Conservation (phyloP, 306 rosid genomes). For the Calophaca sinica region DNA sequence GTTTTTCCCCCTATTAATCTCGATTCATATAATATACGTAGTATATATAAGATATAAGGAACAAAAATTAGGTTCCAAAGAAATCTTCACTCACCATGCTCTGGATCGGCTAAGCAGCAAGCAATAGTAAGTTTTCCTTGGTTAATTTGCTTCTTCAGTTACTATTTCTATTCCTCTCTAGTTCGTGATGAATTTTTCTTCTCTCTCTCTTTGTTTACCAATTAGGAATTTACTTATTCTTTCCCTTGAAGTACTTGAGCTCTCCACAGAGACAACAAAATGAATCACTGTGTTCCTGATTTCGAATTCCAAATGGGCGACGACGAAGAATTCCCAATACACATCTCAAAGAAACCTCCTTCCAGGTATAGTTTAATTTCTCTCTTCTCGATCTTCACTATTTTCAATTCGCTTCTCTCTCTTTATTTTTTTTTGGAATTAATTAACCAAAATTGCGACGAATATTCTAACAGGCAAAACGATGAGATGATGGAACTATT, state of each 20-base stretch:
- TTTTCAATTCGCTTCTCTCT: too few relatives aligned
- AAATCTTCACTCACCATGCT: not conserved
- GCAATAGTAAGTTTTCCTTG: conserved; percentile 4
- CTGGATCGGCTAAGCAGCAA: not conserved
- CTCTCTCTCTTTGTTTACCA: not conserved
- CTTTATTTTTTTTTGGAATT: too few relatives aligned
- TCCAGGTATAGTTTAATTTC: conserved; percentile 49
- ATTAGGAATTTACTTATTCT: not conserved
- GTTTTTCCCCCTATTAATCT: not conserved
- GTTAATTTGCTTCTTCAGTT: conserved; percentile 1
- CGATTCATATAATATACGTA: not conserved
- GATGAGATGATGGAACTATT: conserved; percentile 78
- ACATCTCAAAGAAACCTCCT: conserved; percentile 53
- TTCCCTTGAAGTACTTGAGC: not conserved
- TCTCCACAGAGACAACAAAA: not conserved
- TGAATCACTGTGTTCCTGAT: conserved; percentile 80
- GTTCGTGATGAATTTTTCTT: not conserved
- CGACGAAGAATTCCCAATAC: conserved; percentile 55
- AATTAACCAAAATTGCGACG: too few relatives aligned
- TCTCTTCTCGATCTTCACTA: not conserved
- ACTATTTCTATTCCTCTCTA: not conserved
- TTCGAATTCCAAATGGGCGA: conserved; percentile 59
- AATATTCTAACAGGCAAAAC: conserved; percentile 55
- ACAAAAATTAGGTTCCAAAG: too few relatives aligned
- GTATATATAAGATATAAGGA: too few relatives aligned